Base-by-base conservation (phyloP, 2,329 filamentous ascomycete species). In the Trichoderma polysporum region DNA sequence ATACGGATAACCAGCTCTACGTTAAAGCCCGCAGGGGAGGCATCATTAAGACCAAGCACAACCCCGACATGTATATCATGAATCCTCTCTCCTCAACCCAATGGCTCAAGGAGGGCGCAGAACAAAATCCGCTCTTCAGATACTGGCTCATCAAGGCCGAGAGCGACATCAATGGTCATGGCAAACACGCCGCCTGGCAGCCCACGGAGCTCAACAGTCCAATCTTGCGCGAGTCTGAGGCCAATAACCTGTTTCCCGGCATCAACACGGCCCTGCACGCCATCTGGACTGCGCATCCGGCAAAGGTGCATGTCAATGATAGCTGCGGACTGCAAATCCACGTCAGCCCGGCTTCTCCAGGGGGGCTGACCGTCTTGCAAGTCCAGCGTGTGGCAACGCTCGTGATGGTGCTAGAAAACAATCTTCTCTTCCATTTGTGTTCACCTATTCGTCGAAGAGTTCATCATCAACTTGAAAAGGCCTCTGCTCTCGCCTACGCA, bases 301-400 rank as follows among this genome's bases (percentile, higher is more conserved):
- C 37, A 5, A 58, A 53, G 15, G 47, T 66, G 22, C 59, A 63
- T 15, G 25, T 66, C n/a, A 33, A 65, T 22, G 6, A n/a, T 4
- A 8, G 8, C 33, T 71, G 69, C 41, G 70, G 68, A 12, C 29
- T 72, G 15, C 68, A 71, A 27, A 64, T 72, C 15, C 66, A 71
- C 50, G 49, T 71, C 9, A 66, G 66, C 17, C 67, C 66, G 3
- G 58, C 41, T 1, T 29, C n/a, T n/a, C 17, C 25, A 64, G 33
- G 33, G 7, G 68, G 62, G 7, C 22, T 67, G 22, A 69, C 88
- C 12, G 79, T 93, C 31, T 90, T 89, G 27, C 94, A 93, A 74
- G 87, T 93, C 73, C 96, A 97, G 78, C 83, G 97, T 29, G 77
- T 92, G 45, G 86, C 93, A 69, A 95, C 93, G 0, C 79, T 96